Evolutionary conservation across 2,329 filamentous ascomycete species (phyloP), one percentile per base, ranked within the genome.

Genomic region (Colletotrichum graminicola): DNA sequence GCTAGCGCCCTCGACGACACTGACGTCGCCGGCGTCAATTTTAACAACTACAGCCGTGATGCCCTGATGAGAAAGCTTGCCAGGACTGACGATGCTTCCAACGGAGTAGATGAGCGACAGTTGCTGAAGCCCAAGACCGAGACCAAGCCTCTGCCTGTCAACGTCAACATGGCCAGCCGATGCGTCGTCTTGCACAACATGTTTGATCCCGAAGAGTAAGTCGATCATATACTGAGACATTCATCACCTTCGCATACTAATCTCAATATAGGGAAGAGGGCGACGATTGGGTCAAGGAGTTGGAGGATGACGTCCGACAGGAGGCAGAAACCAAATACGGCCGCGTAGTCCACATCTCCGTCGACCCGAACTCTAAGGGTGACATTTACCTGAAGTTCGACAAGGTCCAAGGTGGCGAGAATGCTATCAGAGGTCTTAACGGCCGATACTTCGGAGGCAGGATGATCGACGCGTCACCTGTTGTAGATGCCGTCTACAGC

Each of bases 371-470:
- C 84, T 96, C 94, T 59, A 90, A 93, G 82, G 96, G 96, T 83
- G 96, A 99, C 80, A 95, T 99, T 77, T 99, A 97, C 83, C 91
- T 99, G 82, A 99, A 99, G 83, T 99, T 99, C 85, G 94, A 97
- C 83, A 93, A 94, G 79, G 93, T 98, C 74, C 91, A 95, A 81
- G 95, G 95, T 77, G 95, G 95, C 80, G 94, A 98, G 84, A 98
- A 98, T 80, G 96, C 96, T 77, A 97, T 98, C 84, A 97, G 97
- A 82, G 96, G 96, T 79, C 90, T 99, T 74, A 98, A 99, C 82
- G 96, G 96, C 79, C 92, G 96, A 80, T 97, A 93, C 83, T 99
- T 99, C 83, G 96, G 94, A 79, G 94, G 94, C 78, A 90, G 92
- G 79, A 94, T 94, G 87, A 97, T 99, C 82, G 95, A 93, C 80